Evolutionary conservation across 306 rosid genomes (phyloP).

Genomic region (Cicer cuneatum): DNA sequence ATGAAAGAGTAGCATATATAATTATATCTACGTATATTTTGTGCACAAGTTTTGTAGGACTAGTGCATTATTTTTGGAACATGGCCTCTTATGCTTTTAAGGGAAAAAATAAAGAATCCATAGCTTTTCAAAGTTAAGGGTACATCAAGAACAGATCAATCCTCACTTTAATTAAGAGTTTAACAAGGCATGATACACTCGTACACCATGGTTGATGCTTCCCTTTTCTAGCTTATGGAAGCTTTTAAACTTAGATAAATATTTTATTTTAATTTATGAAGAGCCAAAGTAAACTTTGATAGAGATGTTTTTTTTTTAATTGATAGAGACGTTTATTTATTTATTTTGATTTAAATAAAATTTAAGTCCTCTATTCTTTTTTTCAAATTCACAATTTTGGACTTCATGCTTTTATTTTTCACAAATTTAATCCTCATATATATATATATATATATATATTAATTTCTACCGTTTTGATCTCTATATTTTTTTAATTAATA

Average conservation of each 20-base stretch:
- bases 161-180: neutral
- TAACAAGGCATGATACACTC: neutral
- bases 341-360: no score
- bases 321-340: no score
- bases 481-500: no score
- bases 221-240: neutral
- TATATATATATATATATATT: no score
- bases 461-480: no score
- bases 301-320: no score
- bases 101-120: conserved; percentile 12
- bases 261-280: no score
- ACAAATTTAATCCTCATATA: no score
- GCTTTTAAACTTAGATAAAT: neutral
- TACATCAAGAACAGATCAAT: neutral
- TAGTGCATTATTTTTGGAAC: neutral
- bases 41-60: neutral
- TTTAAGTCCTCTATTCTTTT: no score
- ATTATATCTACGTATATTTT: neutral
- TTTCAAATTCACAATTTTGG: no score
- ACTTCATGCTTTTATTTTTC: no score
- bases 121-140: neutral
- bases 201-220: neutral
- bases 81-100: neutral
- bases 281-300: no score
- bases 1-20: neutral